Percentiles rank a stretch among this genome's conserved stretches.
Evolutionary conservation across 768 basidiomycete species (phyloP).

Genomic region (Pleurotus platypus): DNA sequence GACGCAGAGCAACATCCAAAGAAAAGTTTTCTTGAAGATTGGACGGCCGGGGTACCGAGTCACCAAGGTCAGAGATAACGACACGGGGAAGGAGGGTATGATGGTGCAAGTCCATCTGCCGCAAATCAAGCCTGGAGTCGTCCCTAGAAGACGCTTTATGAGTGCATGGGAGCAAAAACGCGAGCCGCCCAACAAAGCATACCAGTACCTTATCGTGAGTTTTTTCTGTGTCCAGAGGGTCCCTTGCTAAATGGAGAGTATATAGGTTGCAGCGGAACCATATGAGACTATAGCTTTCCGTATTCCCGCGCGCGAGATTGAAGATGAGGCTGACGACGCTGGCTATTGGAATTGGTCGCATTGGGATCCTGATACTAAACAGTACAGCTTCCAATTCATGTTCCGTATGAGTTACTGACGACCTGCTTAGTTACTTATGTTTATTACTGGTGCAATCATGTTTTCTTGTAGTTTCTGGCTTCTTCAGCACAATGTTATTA

Average conservation of each 20-base stretch:
- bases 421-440: neutral
- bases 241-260: constrained; percentile 1
- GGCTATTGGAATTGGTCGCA: constrained; percentile 97
- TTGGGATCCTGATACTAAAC: constrained; percentile 99
- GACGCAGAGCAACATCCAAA: constrained; percentile 71
- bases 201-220: constrained; percentile 95
- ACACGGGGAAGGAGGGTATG: constrained; percentile 92
- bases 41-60: constrained; percentile 94
- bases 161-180: constrained; percentile 96
- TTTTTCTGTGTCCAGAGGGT: constrained; percentile 23
- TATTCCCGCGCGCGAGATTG: constrained; percentile 94
- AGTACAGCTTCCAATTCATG: constrained; percentile 98
- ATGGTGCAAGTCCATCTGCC: constrained; percentile 97
- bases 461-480: no score
- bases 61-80: constrained; percentile 91
- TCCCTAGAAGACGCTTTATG: constrained; percentile 91
- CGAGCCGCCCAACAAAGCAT: constrained; percentile 92
- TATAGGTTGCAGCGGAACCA: constrained; percentile 95
- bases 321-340: constrained; percentile 89
- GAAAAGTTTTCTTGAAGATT: constrained; percentile 96
- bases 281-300: constrained; percentile 99
- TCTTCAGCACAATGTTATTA: no score
- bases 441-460: no score
- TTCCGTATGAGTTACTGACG: constrained; percentile 57
- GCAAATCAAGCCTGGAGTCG: constrained; percentile 83